phyloP scores from a whole-genome alignment of 768 basidiomycete genomes.

The Omphalotus guepiniiformis region DNA sequence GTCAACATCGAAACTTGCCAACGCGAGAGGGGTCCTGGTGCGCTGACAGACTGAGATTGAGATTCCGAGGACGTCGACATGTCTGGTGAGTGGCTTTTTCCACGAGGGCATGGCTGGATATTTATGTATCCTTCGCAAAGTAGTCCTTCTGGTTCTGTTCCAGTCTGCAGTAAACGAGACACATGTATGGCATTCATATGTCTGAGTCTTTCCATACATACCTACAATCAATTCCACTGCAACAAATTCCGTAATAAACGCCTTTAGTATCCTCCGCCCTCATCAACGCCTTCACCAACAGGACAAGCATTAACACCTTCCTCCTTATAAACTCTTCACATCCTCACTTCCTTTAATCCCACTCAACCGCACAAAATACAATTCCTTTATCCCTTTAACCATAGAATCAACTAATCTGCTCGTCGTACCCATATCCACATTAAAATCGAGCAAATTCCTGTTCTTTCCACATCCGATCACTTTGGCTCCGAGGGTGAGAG shows the following conservation, averaged over 20 bases:
- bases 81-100: too few species aligned
- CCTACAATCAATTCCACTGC: too few species aligned
- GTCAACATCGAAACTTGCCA: too few species aligned
- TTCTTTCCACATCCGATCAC: conserved; percentile 91
- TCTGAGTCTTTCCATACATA: too few species aligned
- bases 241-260: conserved; percentile 70
- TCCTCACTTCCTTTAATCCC: conserved; percentile 68
- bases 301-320: conserved; percentile 73
- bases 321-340: conserved; percentile 62
- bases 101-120: too few species aligned
- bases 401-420: conserved; percentile 70
- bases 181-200: too few species aligned
- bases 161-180: too few species aligned
- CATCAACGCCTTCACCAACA: conserved; percentile 91
- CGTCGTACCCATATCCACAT: conserved; percentile 87
- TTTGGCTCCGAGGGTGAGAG: conserved; percentile 67
- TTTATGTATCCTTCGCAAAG: too few species aligned
- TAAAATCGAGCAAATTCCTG: conserved; percentile 81
- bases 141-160: too few species aligned
- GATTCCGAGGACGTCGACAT: too few species aligned
- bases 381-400: conserved; percentile 56
- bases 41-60: too few species aligned
- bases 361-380: conserved; percentile 76
- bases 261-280: conserved; percentile 63
- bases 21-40: too few species aligned